These are phyloP conservation scores for Hypoxylon perforatum DNA, from an alignment of 495 filamentous ascomycete species.

Conservation along the genomic window DNA sequence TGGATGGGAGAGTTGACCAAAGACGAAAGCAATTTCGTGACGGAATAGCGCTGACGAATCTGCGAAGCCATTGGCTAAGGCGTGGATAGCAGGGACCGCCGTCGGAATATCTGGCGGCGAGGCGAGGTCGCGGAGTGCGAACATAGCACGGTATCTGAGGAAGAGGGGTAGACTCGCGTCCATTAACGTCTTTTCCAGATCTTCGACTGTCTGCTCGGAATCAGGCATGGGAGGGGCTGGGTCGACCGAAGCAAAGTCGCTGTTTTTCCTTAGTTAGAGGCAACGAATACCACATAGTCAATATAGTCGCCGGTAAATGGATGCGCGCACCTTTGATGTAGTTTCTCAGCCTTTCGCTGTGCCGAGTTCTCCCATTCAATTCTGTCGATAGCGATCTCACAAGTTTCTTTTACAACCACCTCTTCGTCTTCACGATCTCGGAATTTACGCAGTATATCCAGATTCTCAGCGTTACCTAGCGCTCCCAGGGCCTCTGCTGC, in stretches of 20 bases:
- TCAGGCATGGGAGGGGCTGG: constrained; percentile 89
- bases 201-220: constrained; percentile 70
- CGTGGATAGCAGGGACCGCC: constrained; percentile 82
- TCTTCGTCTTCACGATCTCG: constrained; percentile 76
- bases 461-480: constrained; percentile 75
- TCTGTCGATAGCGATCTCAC: constrained; percentile 92
- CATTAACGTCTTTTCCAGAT: constrained; percentile 79
- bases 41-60: constrained; percentile 95
- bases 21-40: constrained; percentile 98
- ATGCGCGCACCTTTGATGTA: constrained; percentile 75
- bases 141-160: constrained; percentile 96
- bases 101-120: constrained; percentile 92
- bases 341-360: constrained; percentile 74
- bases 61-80: constrained; percentile 85
- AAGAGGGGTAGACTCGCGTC: constrained; percentile 85
- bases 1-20: constrained; percentile 93
- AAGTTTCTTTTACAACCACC: constrained; percentile 90
- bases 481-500: constrained; percentile 96
- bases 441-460: constrained; percentile 76
- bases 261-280: constrained; percentile 51
- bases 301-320: constrained; percentile 5
- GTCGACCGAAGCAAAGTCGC: constrained; percentile 95
- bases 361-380: constrained; percentile 92
- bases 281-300: constrained; percentile 9
- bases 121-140: constrained; percentile 90